Conservation (phyloP, 805 yeast genomes). For the Ogataea nakhonphanomensis region DNA sequence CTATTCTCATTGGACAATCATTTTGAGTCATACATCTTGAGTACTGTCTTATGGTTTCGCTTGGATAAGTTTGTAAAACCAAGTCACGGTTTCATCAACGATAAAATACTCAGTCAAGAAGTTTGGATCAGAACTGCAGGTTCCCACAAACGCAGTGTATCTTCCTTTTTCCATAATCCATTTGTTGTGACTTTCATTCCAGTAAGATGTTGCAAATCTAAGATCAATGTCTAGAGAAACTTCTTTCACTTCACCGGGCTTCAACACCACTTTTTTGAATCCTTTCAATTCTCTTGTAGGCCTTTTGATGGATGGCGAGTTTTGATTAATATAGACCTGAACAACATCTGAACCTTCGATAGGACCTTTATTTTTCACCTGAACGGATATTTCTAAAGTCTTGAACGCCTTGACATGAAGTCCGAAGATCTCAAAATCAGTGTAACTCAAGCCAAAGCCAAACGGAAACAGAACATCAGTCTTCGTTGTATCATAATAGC, state of each 20-base stretch:
- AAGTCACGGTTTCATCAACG: too few species aligned
- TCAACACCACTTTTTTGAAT: conserved; percentile 45
- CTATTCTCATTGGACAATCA: too few species aligned
- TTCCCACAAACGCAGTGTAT: conserved; percentile 9
- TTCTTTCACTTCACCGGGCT: conserved; percentile 39
- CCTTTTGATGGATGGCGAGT: conserved; percentile 38
- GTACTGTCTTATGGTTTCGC: too few species aligned
- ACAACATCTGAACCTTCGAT: conserved; percentile 49
- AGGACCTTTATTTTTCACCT: conserved; percentile 45
- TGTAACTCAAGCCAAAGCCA: conserved; percentile 44
- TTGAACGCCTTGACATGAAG: conserved; percentile 29
- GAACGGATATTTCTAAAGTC: conserved; percentile 32
- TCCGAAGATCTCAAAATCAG: conserved; percentile 33
- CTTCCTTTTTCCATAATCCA: conserved; percentile 49
- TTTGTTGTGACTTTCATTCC: conserved; percentile 42
- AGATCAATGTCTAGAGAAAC: conserved; percentile 37
- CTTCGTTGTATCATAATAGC: conserved; percentile 39
- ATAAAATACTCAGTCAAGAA: too few species aligned
- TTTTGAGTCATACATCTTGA: too few species aligned
- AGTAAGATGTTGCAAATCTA: conserved; percentile 51
- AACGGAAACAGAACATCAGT: conserved; percentile 39
- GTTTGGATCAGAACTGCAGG: too few species aligned
- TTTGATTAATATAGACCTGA: conserved; percentile 44
- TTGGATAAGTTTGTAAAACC: too few species aligned
- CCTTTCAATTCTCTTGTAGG: conserved; percentile 59